A percentile compares a stretch with the other conserved stretches of the same genome.
Conservation (phyloP, 495 filamentous ascomycete species). For the Xylaria sp. region DNA sequence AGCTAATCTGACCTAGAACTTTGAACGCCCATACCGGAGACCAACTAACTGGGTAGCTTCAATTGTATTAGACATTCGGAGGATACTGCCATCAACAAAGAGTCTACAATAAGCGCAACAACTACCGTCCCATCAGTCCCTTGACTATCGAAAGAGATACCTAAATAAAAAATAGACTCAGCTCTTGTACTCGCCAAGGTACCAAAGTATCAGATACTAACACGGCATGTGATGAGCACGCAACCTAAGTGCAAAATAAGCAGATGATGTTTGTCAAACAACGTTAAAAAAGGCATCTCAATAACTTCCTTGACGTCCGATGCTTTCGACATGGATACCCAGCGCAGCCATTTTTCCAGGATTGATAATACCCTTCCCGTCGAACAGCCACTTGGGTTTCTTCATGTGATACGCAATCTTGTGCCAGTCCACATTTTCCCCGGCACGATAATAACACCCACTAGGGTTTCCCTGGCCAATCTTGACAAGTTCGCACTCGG, state of each 20-base stretch:
- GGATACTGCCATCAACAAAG: not conserved
- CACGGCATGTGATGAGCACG: not conserved
- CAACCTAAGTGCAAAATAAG: not conserved
- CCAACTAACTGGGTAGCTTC: too few relatives aligned
- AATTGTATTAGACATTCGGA: not conserved
- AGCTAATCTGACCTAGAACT: not conserved
- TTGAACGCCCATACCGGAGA: too few relatives aligned
- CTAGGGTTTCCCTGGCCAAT: slow-evolving; percentile 31
- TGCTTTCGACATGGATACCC: slow-evolving; percentile 62
- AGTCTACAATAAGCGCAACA: not conserved
- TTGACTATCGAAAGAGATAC: not conserved
- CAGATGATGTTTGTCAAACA: not conserved
- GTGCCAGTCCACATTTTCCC: slow-evolving; percentile 33
- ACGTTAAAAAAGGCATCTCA: not conserved
- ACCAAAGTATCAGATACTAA: not conserved
- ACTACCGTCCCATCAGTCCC: not conserved
- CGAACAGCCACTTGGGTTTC: slow-evolving; percentile 74
- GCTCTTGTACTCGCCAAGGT: not conserved
- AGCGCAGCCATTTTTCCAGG: slow-evolving; percentile 59
- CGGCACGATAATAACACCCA: slow-evolving; percentile 24
- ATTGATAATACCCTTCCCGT: slow-evolving; percentile 71
- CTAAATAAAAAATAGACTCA: not conserved
- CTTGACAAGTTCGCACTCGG: slow-evolving; percentile 45
- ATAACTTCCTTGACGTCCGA: slow-evolving; percentile 45
- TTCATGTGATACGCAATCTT: slow-evolving; percentile 60